A percentile compares a stretch with the other conserved stretches of the same genome.
Conservation (phyloP, 805 yeast genomes). For the Candida pini region DNA sequence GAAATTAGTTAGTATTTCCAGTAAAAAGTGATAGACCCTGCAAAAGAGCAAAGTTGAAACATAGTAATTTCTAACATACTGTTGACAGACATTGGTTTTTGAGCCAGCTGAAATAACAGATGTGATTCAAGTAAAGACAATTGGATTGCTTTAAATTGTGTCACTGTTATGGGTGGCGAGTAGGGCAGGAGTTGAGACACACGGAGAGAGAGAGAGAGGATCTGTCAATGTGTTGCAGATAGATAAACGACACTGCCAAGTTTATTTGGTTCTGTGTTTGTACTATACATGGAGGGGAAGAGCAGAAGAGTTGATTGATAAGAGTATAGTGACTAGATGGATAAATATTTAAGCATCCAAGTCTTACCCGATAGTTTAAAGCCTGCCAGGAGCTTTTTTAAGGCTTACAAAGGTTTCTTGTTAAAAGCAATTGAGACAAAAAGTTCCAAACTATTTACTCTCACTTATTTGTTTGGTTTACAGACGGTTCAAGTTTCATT, state of each 20-base stretch:
- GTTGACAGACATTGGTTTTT: constrained; percentile 1
- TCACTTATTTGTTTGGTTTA: constrained; percentile 15
- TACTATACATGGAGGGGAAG: no score
- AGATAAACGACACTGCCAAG: no score
- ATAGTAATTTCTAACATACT: constrained; percentile 2
- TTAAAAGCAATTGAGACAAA: constrained; percentile 4
- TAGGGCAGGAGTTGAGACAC: no score
- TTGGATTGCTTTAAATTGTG: no score
- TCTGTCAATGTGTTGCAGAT: no score
- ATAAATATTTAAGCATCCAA: not conserved
- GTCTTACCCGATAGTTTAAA: constrained; percentile 2
- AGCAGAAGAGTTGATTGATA: no score
- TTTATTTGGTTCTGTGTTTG: no score
- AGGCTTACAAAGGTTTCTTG: constrained; percentile 8
- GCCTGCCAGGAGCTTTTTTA: constrained; percentile 5
- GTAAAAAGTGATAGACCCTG: not conserved
- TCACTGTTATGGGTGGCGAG: no score
- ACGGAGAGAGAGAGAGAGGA: no score
- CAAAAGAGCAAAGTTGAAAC: not conserved
- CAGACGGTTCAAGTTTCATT: constrained; percentile 9
- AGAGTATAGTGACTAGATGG: no score
- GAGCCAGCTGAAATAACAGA: no score
- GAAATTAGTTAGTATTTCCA: not conserved
- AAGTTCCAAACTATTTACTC: constrained; percentile 4
- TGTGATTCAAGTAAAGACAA: no score